Evolutionary conservation across 805 yeast species (phyloP).

Genomic region (Helenozyma rhizophorensis): DNA sequence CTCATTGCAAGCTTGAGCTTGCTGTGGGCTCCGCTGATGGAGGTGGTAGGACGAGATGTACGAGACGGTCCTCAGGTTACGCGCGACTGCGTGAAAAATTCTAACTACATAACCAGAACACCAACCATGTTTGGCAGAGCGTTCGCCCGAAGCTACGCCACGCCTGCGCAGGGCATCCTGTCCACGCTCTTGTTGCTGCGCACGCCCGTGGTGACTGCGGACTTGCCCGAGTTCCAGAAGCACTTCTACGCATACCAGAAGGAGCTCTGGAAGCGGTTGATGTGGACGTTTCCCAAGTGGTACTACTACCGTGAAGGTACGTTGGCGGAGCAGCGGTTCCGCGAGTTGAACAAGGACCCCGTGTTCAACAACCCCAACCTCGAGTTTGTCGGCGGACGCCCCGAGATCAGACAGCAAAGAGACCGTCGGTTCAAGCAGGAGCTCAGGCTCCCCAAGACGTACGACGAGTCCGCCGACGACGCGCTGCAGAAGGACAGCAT

Average conservation of each 20-base stretch:
- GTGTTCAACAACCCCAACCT: conserved; percentile 67
- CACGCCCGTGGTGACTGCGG: conserved; percentile 80
- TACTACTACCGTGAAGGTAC: conserved; percentile 90
- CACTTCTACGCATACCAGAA: conserved; percentile 79
- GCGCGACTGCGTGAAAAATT: conserved; percentile 14
- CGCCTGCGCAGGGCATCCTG: conserved; percentile 25
- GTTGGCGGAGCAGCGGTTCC: conserved; percentile 74
- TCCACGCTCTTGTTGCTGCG: conserved; percentile 66
- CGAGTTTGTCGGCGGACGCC: conserved; percentile 77
- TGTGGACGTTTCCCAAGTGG: conserved; percentile 97
- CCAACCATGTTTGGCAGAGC: conserved; percentile 12
- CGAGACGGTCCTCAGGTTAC: conserved; percentile 8
- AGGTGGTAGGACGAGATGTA: conserved; percentile 6
- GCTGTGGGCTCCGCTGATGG: too few species aligned
- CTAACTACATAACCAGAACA: too few species aligned
- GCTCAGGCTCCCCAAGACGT: conserved; percentile 67
- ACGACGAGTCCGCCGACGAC: conserved; percentile 26
- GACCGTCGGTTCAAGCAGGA: conserved; percentile 83
- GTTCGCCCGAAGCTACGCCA: conserved; percentile 11
- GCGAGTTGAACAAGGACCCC: conserved; percentile 73
- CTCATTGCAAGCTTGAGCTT: too few species aligned
- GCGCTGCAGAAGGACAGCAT: conserved; percentile 42
- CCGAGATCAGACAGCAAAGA: conserved; percentile 83
- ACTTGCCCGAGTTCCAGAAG: conserved; percentile 63
- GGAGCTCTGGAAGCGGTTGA: conserved; percentile 80